Conservation (phyloP, 345 rosid genomes). For the Syzygium oleosum region DNA sequence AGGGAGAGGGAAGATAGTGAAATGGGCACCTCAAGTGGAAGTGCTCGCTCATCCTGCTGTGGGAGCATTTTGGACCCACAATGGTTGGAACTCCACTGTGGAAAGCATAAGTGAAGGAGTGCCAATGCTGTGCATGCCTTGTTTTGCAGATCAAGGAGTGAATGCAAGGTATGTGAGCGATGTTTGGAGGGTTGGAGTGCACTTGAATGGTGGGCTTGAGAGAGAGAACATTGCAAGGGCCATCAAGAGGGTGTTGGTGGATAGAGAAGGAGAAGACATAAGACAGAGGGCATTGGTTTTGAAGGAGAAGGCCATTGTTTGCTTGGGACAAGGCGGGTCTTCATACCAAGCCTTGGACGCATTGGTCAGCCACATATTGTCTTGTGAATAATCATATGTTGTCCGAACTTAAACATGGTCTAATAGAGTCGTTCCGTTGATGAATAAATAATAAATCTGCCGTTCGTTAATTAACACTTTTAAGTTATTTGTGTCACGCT, state of each 20-base stretch:
- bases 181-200: constrained; percentile 50
- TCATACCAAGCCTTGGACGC: constrained; percentile 23
- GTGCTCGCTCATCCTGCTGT: constrained; percentile 44
- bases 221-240: constrained; percentile 26
- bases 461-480: no score
- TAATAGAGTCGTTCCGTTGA: no score
- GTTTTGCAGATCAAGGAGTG: constrained; percentile 49
- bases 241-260: constrained; percentile 23
- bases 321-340: constrained; percentile 30
- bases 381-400: not conserved
- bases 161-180: constrained; percentile 40
- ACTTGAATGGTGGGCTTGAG: constrained; percentile 24
- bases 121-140: constrained; percentile 66
- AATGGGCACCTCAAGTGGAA: constrained; percentile 64
- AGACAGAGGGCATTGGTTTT: constrained; percentile 17
- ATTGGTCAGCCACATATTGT: constrained; percentile 15
- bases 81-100: constrained; percentile 66
- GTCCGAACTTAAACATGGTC: no score
- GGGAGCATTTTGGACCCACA: constrained; percentile 62
- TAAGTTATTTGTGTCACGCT: no score
- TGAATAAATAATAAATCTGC: no score
- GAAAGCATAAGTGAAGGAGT: constrained; percentile 59
- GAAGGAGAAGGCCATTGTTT: constrained; percentile 24
- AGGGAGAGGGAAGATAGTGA: constrained; percentile 35
- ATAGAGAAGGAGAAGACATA: constrained; percentile 26